These are phyloP conservation scores for Mycena alexandri DNA, from an alignment of 768 basidiomycete genomes.

Conservation along the genomic window DNA sequence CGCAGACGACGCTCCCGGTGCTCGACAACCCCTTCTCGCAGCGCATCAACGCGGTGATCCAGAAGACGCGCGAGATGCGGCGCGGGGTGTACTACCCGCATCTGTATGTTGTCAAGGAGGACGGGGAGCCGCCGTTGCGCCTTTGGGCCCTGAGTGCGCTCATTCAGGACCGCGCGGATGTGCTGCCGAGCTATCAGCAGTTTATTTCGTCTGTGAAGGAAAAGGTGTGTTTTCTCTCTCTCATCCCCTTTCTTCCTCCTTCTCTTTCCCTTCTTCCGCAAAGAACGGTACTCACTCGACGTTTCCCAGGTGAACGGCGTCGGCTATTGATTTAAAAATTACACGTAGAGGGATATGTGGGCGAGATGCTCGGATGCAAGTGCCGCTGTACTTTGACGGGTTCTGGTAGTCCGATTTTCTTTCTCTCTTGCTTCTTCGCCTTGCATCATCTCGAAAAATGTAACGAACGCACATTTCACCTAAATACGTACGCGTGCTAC, in stretches of 20 bases:
- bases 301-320: constrained; percentile 46
- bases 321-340: constrained; percentile 38
- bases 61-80: constrained; percentile 95
- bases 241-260: neutral
- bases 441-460: constrained; percentile 35
- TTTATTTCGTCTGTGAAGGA: constrained; percentile 92
- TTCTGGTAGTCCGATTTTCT: constrained; percentile 9
- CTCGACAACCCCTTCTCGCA: constrained; percentile 97
- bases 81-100: constrained; percentile 94
- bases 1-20: constrained; percentile 87
- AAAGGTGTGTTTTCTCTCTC: constrained; percentile 66
- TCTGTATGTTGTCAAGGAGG: constrained; percentile 97
- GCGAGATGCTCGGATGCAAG: constrained; percentile 19
- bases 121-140: constrained; percentile 94
- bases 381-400: constrained; percentile 12
- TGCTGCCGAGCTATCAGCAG: constrained; percentile 95
- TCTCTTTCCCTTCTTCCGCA: neutral
- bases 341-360: constrained; percentile 4
- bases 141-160: constrained; percentile 96
- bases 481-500: constrained; percentile 10
- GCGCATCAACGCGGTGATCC: constrained; percentile 92
- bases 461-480: constrained; percentile 33
- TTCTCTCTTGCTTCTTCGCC: constrained; percentile 10
- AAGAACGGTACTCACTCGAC: no score
- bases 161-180: constrained; percentile 96